Evolutionary conservation across 1,139 yeast species (phyloP).

Genomic region (Yarrowia galli): DNA sequence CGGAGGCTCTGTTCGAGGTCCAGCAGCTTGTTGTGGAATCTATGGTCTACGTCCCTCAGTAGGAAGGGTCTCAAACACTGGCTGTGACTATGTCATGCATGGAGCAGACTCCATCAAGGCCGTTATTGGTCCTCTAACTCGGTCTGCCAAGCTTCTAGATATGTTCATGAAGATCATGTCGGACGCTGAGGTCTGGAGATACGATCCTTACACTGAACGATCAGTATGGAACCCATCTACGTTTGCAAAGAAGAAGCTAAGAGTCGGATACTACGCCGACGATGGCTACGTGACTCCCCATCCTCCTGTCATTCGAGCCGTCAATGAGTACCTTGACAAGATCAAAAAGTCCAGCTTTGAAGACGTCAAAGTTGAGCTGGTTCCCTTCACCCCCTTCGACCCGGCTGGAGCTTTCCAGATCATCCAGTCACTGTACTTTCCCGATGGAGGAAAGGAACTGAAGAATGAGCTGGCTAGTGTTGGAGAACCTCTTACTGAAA

Average conservation of each 20-base stretch:
- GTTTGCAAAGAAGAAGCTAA: neutral
- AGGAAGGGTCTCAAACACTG: neutral
- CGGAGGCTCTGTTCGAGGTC: constrained; percentile 7
- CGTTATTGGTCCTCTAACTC: neutral
- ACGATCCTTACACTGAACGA: constrained; percentile 2
- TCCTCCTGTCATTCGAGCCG: constrained; percentile 2
- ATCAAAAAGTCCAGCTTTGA: neutral
- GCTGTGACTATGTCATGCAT: constrained; percentile 3
- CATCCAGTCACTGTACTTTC: neutral
- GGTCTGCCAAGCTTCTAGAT: neutral
- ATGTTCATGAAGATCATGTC: constrained; percentile 9
- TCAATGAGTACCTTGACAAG: neutral
- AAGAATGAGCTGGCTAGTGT: neutral
- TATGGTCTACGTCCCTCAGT: constrained; percentile 1
- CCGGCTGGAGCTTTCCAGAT: neutral
- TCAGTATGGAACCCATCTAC: neutral
- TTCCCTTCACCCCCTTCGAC: neutral
- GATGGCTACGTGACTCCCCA: constrained; percentile 4
- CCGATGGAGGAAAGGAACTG: neutral
- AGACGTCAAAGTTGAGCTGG: neutral
- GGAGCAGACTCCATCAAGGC: constrained; percentile 10
- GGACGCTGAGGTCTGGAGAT: constrained; percentile 1
- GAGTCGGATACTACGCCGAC: constrained; percentile 1
- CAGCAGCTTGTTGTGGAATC: constrained; percentile 2
- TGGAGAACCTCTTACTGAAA: neutral